Base-by-base conservation (phyloP, 192 early-diverging fungal species). In the Linnemannia exigua region DNA sequence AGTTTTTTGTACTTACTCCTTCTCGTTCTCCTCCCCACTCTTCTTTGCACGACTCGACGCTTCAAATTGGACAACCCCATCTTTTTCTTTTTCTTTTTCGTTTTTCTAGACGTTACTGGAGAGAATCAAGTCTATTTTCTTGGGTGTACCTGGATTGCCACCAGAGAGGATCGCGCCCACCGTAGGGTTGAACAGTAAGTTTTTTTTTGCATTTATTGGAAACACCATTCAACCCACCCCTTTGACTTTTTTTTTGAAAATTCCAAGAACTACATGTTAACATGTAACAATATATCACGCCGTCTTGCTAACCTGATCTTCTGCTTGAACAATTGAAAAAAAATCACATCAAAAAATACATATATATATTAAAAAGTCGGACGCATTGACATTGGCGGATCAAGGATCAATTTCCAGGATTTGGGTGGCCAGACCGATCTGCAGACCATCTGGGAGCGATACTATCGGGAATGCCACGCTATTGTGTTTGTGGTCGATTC, bases 401-500 rank as follows among this genome's bases (percentile, higher is more conserved):
- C 92, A 37, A 90, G 94, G 67, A 79, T 99, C 16, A 97, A 96
- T 75, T 99, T 99, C 80, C 95, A 97, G 95, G 98, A 99, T 89
- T 89, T 99, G 38, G 98, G 98, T 6, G 98, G 98, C 0, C 96
- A 98, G 77, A 81, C 89, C 4, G 97, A 98, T 72, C 87, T 99
- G 67, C 97, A 95, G 25, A 88, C 92, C 17, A 95, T 99, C 69
- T 99, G 98, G 98, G 93, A 93, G 72, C 94, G 97, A 37, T 99
- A 99, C 90, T 99, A 97, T 82, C 77, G 89, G 20, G 98, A 99
- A 82, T 94, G 94, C 58, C 98, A 99, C 87, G 98, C 94, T 0
- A 92, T 99, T 47, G 84, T 98, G 44, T 99, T 97, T 95, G 97
- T 98, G 6, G 91, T 98, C 7, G 98, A 99, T 88, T 93, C 97